phyloP scores from a whole-genome alignment of 1,284 basidiomycete genomes.

The Phlebopus sp. region DNA sequence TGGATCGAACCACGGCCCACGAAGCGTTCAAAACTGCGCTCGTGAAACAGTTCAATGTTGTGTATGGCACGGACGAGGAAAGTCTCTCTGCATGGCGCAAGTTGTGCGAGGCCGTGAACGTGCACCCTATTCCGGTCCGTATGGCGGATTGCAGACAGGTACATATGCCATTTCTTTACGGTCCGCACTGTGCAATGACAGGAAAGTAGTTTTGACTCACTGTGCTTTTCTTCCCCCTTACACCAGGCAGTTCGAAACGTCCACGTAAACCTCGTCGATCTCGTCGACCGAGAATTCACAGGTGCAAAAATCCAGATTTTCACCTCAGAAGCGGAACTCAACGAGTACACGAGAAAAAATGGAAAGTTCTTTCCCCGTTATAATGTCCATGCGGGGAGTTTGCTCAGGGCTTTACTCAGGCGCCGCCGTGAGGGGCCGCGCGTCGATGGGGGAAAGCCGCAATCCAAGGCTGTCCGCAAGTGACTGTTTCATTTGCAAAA shows the following conservation, averaged over 20 bases:
- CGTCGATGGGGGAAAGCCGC: not conserved
- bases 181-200: too few species aligned
- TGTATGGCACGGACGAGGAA: constrained; percentile 28
- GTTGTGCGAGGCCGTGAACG: constrained; percentile 17
- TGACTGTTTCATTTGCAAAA: not conserved
- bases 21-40: constrained; percentile 17
- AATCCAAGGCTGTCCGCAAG: not conserved
- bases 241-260: constrained; percentile 25
- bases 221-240: too few species aligned
- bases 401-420: constrained; percentile 34
- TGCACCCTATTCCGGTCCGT: constrained; percentile 18
- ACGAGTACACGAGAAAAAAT: constrained; percentile 30
- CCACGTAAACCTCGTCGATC: constrained; percentile 36
- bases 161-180: too few species aligned
- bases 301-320: constrained; percentile 22
- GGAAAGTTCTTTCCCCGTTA: constrained; percentile 33
- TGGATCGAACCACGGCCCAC: not conserved
- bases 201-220: too few species aligned
- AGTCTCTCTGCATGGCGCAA: constrained; percentile 27
- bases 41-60: constrained; percentile 27
- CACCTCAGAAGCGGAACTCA: constrained; percentile 27
- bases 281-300: constrained; percentile 22
- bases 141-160: constrained; percentile 20
- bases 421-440: constrained; percentile 12
- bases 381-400: constrained; percentile 34